Evolutionary conservation across 129 eudicot species (phyloP), one percentile per base, ranked within the genome.

Genomic region (Kitagawia praeruptora): DNA sequence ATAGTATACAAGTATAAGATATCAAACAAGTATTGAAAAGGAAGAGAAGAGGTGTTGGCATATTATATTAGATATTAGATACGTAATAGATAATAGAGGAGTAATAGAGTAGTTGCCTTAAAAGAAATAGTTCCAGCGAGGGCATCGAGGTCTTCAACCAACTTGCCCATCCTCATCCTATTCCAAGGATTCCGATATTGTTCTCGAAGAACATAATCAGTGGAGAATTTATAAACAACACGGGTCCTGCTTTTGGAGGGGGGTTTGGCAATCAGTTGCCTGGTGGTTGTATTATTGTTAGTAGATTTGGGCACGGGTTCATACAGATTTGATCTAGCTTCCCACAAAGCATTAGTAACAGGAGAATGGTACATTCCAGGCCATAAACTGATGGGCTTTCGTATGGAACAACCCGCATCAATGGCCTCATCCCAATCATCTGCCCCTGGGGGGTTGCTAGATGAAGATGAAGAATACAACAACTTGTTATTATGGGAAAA

Each of bases 331-430:
- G 91, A 83, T 80, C 97, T 92, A 8, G 97, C 98, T 82, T 95
- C 94, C 97, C 97, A 95, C 19, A 95, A 82, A n/a, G 98, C 98
- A 77, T 95, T 95, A 1, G 98, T 95, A 1, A 89, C 98, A 61
- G 97, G 98, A 3, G 98, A 95, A 85, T 95, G 96, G 81, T 92
- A 95, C 92, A 89, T 91, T 51, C 98, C 98, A 0, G 98, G 98
- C 98, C 98, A 95, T 41, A 95, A 77, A 78, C 96, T 88, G 28
- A 90, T 75, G 12, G 98, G 97, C 77, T 95, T 95, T 21, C 97
- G 86, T 27, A 86, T 86, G 0, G 97, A 95, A 63, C 83, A 82
- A 6, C 96, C 89, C 6, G 97, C 98, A 79, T 95, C 97, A 76
- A 95, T 90, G 8, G 91, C 82, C 9, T 67, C 61, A 28, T 58